A percentile compares a stretch with the other conserved stretches of the same genome.
Conservation (phyloP, 2,329 filamentous ascomycete genomes). For the Aspergillus nomiae region DNA sequence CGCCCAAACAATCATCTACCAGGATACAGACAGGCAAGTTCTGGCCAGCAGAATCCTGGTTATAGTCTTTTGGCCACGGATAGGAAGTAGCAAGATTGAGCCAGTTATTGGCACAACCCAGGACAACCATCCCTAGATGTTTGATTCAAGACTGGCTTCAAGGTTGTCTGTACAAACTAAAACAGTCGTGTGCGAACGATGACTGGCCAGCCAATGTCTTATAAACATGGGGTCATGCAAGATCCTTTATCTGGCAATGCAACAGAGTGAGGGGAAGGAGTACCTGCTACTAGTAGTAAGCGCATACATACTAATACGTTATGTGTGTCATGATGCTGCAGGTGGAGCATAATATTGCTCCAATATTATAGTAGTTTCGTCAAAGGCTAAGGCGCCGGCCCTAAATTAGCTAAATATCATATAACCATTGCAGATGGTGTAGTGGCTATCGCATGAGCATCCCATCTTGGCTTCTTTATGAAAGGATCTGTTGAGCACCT, state of each 20-base stretch:
- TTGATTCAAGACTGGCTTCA: not conserved
- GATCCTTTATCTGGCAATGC: not conserved
- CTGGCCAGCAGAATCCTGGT: too few relatives aligned
- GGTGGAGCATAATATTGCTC: not conserved
- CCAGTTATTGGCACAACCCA: not conserved
- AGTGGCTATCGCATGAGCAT: not conserved
- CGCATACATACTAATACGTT: not conserved
- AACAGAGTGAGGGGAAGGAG: not conserved
- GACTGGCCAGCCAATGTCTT: not conserved
- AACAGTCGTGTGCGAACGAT: not conserved
- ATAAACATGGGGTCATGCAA: not conserved
- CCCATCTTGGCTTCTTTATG: not conserved
- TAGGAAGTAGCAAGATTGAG: too few relatives aligned
- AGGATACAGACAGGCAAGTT: too few relatives aligned
- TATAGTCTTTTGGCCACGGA: not conserved
- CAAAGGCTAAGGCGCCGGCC: not conserved
- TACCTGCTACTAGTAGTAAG: not conserved
- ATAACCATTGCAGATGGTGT: not conserved
- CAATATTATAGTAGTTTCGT: not conserved
- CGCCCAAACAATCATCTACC: too few relatives aligned
- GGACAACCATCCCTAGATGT: not conserved
- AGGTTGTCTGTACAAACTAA: not conserved
- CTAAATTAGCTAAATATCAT: not conserved
- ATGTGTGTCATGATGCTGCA: not conserved
- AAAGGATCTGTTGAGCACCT: not conserved